Evolutionary conservation across 352 stramenopile genomes (phyloP).

Genomic region (Hyaloperonospora brassicae): DNA sequence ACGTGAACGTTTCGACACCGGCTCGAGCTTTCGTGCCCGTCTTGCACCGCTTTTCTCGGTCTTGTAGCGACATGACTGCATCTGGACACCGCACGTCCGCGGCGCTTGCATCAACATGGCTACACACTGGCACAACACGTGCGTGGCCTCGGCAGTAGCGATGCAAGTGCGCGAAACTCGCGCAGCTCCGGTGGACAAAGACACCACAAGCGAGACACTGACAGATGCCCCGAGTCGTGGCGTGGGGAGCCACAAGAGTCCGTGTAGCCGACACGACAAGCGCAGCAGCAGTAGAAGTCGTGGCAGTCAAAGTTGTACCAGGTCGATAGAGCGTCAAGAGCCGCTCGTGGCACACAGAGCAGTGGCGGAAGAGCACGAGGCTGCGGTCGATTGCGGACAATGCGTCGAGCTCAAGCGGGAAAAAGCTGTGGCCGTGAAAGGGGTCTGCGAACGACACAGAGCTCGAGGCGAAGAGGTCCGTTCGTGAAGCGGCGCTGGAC

Average conservation of each 20-base stretch:
- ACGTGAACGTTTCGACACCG: constrained; percentile 19
- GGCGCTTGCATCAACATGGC: constrained; percentile 23
- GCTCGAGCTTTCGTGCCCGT: neutral
- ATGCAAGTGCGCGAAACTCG: constrained; percentile 40
- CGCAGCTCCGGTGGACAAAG: constrained; percentile 47
- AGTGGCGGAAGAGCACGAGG: constrained; percentile 57
- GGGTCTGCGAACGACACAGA: constrained; percentile 20
- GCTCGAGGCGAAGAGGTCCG: too few relatives aligned
- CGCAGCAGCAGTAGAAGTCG: too few relatives aligned
- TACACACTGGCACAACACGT: constrained; percentile 16
- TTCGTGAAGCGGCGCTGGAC: too few relatives aligned
- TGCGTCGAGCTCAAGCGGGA: constrained; percentile 18
- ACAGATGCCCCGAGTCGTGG: constrained; percentile 22
- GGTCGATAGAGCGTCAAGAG: constrained; percentile 29
- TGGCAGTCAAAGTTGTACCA: constrained; percentile 2
- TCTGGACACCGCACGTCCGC: constrained; percentile 6
- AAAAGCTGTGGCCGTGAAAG: constrained; percentile 56
- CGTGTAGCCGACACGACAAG: neutral
- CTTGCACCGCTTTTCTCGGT: constrained; percentile 4
- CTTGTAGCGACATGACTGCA: constrained; percentile 16
- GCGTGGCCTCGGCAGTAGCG: constrained; percentile 37
- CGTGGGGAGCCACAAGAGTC: neutral
- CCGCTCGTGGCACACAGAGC: constrained; percentile 42
- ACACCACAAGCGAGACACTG: constrained; percentile 52
- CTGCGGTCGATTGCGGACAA: constrained; percentile 46